Conservation (phyloP, 116 monocot genomes). For the Phalaenopsis hybrid region DNA sequence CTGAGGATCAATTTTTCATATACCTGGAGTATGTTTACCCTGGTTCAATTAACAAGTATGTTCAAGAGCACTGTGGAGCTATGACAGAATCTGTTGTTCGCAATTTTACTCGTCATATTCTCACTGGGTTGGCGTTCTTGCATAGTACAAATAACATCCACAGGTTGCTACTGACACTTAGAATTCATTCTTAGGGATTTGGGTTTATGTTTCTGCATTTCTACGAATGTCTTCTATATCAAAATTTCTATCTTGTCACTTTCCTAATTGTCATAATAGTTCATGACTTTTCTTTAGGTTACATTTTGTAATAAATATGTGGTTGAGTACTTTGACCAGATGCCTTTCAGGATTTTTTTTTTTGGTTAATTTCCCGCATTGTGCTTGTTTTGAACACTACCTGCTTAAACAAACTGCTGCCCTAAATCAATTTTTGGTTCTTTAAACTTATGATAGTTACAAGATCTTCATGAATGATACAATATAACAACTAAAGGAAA, state of each 20-base stretch:
- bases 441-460: no score
- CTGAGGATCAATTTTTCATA: conserved; percentile 83
- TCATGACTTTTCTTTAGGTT: background rate
- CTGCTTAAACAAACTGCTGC: no score
- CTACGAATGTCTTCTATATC: background rate
- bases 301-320: background rate
- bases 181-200: background rate
- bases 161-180: conserved; percentile 42
- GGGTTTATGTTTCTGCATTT: background rate
- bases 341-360: no score
- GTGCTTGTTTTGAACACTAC: no score
- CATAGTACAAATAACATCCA: conserved; percentile 79
- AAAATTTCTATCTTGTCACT: background rate
- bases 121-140: conserved; percentile 78
- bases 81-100: conserved; percentile 98
- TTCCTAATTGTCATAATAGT: background rate
- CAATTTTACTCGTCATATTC: conserved; percentile 94
- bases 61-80: conserved; percentile 67
- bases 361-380: no score
- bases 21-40: conserved; percentile 91
- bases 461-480: no score
- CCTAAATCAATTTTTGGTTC: no score
- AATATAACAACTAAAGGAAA: no score
- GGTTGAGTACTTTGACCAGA: no score
- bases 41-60: conserved; percentile 95